These are phyloP conservation scores for Gossypium turneri DNA, from an alignment of 345 rosid species.

Conservation along the genomic window DNA sequence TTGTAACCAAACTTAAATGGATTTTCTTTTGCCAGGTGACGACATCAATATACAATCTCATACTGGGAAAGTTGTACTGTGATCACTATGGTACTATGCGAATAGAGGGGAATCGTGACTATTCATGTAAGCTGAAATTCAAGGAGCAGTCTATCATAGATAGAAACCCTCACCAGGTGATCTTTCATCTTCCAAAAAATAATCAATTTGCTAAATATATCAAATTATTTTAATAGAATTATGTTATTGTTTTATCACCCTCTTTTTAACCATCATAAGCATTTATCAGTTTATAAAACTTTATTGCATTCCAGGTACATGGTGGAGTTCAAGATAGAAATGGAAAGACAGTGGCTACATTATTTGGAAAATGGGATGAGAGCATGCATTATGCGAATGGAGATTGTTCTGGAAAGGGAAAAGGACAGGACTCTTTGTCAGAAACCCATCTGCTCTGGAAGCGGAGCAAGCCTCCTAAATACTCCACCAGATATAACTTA, in stretches of 20 bases:
- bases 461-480: constrained; percentile 66
- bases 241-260: background rate
- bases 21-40: constrained; percentile 62
- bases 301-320: constrained; percentile 60
- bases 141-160: constrained; percentile 98
- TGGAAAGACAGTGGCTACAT: constrained; percentile 76
- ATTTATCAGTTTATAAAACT: background rate
- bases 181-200: constrained; percentile 10
- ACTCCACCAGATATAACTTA: constrained; percentile 77
- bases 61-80: constrained; percentile 89
- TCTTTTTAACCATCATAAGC: background rate
- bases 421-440: constrained; percentile 53
- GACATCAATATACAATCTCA: constrained; percentile 96
- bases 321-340: constrained; percentile 76
- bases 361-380: constrained; percentile 99
- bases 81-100: constrained; percentile 99
- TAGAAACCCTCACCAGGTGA: constrained; percentile 97
- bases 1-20: background rate
- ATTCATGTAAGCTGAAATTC: constrained; percentile 90
- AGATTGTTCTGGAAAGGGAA: constrained; percentile 70
- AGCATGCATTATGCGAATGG: constrained; percentile 75
- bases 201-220: background rate
- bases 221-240: background rate
- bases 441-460: constrained; percentile 76
- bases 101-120: constrained; percentile 63